Evolutionary conservation across 192 early-diverging fungal species (phyloP).

Genomic region (Podila verticillata): DNA sequence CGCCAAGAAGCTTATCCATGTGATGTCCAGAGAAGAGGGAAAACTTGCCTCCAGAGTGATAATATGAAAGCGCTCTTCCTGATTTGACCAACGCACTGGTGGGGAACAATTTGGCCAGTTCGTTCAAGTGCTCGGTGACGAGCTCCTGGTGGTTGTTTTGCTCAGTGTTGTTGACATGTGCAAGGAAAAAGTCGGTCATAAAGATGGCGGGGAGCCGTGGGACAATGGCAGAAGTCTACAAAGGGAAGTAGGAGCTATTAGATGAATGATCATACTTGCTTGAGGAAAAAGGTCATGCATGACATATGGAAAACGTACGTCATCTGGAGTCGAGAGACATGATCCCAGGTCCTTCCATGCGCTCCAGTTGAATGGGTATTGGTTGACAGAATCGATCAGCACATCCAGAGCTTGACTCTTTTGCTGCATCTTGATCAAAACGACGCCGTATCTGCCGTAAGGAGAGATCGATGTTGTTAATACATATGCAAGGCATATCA

Average conservation of each 20-base stretch:
- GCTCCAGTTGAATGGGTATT: slow-evolving; percentile 90
- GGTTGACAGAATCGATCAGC: slow-evolving; percentile 71
- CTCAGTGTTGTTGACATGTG: slow-evolving; percentile 64
- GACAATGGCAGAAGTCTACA: slow-evolving; percentile 21
- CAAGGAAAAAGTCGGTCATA: slow-evolving; percentile 63
- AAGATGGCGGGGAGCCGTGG: slow-evolving; percentile 41
- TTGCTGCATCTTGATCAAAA: slow-evolving; percentile 53
- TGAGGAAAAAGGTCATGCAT: neutral
- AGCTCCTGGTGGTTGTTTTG: slow-evolving; percentile 49
- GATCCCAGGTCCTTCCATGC: slow-evolving; percentile 86
- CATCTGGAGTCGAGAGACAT: slow-evolving; percentile 57
- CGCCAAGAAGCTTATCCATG: neutral
- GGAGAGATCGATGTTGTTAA: slow-evolving; percentile 2
- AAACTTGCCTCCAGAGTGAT: slow-evolving; percentile 58
- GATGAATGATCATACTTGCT: neutral
- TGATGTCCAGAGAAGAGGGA: neutral
- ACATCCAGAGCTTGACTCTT: slow-evolving; percentile 58
- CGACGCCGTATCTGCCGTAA: slow-evolving; percentile 60
- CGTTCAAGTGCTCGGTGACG: slow-evolving; percentile 29
- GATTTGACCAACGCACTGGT: slow-evolving; percentile 73
- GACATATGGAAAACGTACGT: slow-evolving; percentile 10
- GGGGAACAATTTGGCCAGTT: slow-evolving; percentile 64
- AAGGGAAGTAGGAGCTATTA: neutral
- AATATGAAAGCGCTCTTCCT: slow-evolving; percentile 68
- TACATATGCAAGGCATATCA: neutral